A percentile compares a stretch with the other conserved stretches of the same genome.
phyloP scores from a whole-genome alignment of 2,329 filamentous ascomycete genomes.

The Alternaria sp. region DNA sequence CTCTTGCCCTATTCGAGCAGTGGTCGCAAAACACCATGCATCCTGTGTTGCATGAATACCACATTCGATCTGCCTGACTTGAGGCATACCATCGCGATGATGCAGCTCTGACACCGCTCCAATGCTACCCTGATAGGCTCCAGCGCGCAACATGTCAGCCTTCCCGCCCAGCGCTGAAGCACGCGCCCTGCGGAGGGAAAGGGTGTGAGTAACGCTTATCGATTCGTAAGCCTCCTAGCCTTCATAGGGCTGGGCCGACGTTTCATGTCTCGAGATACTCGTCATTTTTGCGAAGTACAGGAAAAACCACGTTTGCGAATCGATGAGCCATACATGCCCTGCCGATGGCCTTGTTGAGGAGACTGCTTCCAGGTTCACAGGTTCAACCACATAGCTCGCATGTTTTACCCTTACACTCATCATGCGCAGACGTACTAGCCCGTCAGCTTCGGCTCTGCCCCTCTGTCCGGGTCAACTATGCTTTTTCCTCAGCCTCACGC shows the following conservation, averaged over 20 bases:
- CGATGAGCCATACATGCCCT: background rate
- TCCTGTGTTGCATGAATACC: background rate
- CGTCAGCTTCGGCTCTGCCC: background rate
- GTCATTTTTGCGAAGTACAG: background rate
- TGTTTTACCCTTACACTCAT: background rate
- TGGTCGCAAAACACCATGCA: background rate
- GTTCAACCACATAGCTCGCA: background rate
- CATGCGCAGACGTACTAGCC: background rate
- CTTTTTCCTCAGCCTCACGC: conserved; percentile 3
- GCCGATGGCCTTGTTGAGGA: conserved; percentile 5
- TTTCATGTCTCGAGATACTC: conserved; percentile 31
- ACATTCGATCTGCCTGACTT: background rate
- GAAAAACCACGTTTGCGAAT: conserved; percentile 8
- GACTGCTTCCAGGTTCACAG: background rate
- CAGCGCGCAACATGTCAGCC: conserved; percentile 24
- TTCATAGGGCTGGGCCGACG: conserved; percentile 24
- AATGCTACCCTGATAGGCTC: conserved; percentile 15
- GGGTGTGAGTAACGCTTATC: conserved; percentile 30
- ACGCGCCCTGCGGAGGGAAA: conserved; percentile 7
- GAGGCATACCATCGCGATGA: background rate
- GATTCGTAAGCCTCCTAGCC: conserved; percentile 42
- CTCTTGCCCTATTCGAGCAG: conserved; percentile 1
- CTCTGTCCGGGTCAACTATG: background rate
- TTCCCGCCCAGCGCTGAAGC: conserved; percentile 14
- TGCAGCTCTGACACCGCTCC: conserved; percentile 4